A percentile compares a stretch with the other conserved stretches of the same genome.
These are phyloP conservation scores for Spathaspora sp. DNA, from an alignment of 805 yeast species.

Conservation along the genomic window DNA sequence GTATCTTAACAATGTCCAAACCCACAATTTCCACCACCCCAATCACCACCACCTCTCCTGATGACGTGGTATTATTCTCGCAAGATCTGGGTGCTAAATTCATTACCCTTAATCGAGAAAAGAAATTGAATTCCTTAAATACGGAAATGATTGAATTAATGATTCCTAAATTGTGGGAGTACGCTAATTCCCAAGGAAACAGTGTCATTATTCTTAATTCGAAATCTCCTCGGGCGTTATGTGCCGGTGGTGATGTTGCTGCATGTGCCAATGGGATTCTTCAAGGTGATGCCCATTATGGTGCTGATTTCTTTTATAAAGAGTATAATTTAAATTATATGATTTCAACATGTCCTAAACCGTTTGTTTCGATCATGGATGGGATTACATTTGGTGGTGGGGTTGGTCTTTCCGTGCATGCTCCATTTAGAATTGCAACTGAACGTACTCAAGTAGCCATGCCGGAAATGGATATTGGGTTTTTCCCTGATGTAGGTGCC, in stretches of 20 bases:
- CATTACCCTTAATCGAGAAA: conserved; percentile 72
- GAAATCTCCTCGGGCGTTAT: conserved; percentile 64
- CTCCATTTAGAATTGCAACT: conserved; percentile 90
- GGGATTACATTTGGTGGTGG: conserved; percentile 99
- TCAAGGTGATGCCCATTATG: conserved; percentile 41
- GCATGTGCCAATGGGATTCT: conserved; percentile 64
- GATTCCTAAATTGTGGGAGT: conserved; percentile 71
- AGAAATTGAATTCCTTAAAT: conserved; percentile 81
- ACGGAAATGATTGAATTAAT: conserved; percentile 71
- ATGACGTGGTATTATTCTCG: conserved; percentile 57
- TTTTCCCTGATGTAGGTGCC: conserved; percentile 94
- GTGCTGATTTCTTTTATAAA: conserved; percentile 64
- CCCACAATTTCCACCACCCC: neutral
- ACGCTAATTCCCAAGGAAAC: conserved; percentile 62
- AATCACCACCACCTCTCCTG: neutral
- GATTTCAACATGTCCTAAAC: conserved; percentile 80
- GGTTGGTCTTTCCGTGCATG: conserved; percentile 86
- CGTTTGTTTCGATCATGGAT: conserved; percentile 79
- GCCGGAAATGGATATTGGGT: conserved; percentile 98
- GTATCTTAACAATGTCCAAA: neutral
- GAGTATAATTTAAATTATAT: conserved; percentile 82
- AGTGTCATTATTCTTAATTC: conserved; percentile 69
- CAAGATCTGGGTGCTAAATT: conserved; percentile 65
- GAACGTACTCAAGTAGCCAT: conserved; percentile 89
- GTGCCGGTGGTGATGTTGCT: conserved; percentile 97